Base-by-base conservation (phyloP, 192 early-diverging fungal genomes). In the Backusella tarrabulga region DNA sequence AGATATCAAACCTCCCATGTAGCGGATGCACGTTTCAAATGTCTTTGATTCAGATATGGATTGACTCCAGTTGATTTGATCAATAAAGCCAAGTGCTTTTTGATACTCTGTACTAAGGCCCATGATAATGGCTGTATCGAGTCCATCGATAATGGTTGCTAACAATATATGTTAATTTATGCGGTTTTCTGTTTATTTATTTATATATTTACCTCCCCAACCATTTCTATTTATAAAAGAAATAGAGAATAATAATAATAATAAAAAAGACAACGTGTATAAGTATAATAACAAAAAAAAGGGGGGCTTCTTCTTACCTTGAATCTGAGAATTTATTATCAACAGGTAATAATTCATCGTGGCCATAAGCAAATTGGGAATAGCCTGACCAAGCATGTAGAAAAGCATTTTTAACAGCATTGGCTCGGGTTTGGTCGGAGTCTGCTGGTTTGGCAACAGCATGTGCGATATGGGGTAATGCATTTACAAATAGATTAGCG, bases 81-180 rank as follows among this genome's bases (percentile, higher is more conserved):
- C 46, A 21, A 82, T 68, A 71, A 72, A 71, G 0, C 32, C 44
- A 12, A 40, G 29, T 26, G 76, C 71, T n/a, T 66, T 50, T 36
- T 26, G 14, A 35, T 77, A 82, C 44, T 74, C 77, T 8, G 40
- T 74, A 4, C 73, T 73, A 19, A 98, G 85, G 34, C 86, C 92
- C 94, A 96, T 94, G 67, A 98, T 91, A 52, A 91, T 86, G 46
- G 96, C 84, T 1, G 97, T 97, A 75, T 98, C 97, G 19, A 98
- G 85, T n/a, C 92, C 83, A 77, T 98, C 97, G 75, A 97, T 82
- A 41, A 96, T 91, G 1, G 93, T 94, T n/a, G 88, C 88, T 80
- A 67, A 42, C 6, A 14, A 67, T 19, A 56, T 9, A 17, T 71
- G 15, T 29, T 63, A 63, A 63, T 63, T 63, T 63, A 63, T 63